Evolutionary conservation across 2,329 filamentous ascomycete species (phyloP), one percentile per base, ranked within the genome.

Genomic region (Aschersonia sp.): DNA sequence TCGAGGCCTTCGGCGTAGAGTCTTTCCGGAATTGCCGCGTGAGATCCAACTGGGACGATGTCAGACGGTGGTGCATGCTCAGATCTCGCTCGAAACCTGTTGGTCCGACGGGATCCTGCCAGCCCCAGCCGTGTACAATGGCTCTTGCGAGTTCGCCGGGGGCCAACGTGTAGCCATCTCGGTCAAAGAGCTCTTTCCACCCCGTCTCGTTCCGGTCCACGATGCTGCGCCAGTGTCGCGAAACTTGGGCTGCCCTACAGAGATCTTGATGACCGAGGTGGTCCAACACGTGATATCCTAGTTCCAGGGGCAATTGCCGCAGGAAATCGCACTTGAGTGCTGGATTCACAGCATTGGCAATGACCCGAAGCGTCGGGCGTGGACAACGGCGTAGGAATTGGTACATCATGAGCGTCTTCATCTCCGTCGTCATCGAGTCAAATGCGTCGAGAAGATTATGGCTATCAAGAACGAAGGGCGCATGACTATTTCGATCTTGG

Each of bases 401-500:
- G 61, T 94, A 97, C 81, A 98, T 94, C 66, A 98, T 83, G 60
- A 94, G 94, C 0, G 84, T 85, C 66, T 98, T 92, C 76, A 98
- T 81, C 57, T 92, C 84, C 43, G 85, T 79, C 2, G 90, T 88
- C 74, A 98, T 84, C 6, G 84, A 77, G 61, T 97, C 90, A 57
- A 97, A 98, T 2, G 82, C 81, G 55, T 95, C 85, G 12, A 98
- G 68, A 73, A 98, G 86, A 12, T 74, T 77, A 6, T 85, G 85
- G n/a, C 90, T 84, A 56, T 94, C 86, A 66, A 89, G 76, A 22
- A 90, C 62, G n/a, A 61, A 50, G 0, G 61, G 57, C 45, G 53
- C 51, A 2, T 49, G 39, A 12, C 50, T 50, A 30, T 22, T 7
- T 3, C 10, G 8, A 9, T 8, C 8, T 8, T 9, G 29, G 9